Base-by-base conservation (phyloP, 345 rosid species). In the Dimocarpus longan region DNA sequence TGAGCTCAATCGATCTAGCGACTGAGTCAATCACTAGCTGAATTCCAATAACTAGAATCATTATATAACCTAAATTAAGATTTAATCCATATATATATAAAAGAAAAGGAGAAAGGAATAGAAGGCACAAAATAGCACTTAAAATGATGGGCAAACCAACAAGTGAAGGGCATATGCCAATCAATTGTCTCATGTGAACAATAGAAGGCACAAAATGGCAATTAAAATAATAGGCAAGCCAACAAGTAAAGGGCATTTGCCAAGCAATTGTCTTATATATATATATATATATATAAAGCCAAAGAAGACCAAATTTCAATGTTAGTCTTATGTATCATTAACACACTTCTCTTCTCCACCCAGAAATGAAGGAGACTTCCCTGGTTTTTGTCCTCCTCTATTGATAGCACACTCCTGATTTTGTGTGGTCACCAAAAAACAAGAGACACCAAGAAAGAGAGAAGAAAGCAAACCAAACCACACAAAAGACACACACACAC, bases 291-390 rank as follows among this genome's bases (percentile, higher is more conserved):
- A 85, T 78, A 81, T 74, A 87, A 86, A 84, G 90, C 91, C 95
- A 91, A 85, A 86, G 82, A 77, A 84, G 86, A 81, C 70, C 85
- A 78, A 78, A 80, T 81, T 84, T 83, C 88, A 80, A 79, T 78
- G 83, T 59, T 70, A 78, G 77, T 78, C 28, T 21, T 28, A 13
- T 54, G 81, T 46, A 44, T 68, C 65, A 46, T 46, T 2, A 80
- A 28, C 37, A 68, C 52, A 80, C 32, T 62, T 24, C 39, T 76
- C 76, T 24, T 68, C 73, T 56, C 48, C 73, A 66, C 40, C 85
- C 57, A 74, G 83, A 80, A 82, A 82, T 75, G 84, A 64, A 68
- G 84, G 73, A 82, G 79, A 83, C 66, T 85, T 86, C 86, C 73
- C 81, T 73, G 72, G 57, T 48, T 78, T 84, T 84, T 85, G 85